These are phyloP conservation scores for Plantago ovata DNA, from an alignment of 257 asterid genomes.

Conservation along the genomic window DNA sequence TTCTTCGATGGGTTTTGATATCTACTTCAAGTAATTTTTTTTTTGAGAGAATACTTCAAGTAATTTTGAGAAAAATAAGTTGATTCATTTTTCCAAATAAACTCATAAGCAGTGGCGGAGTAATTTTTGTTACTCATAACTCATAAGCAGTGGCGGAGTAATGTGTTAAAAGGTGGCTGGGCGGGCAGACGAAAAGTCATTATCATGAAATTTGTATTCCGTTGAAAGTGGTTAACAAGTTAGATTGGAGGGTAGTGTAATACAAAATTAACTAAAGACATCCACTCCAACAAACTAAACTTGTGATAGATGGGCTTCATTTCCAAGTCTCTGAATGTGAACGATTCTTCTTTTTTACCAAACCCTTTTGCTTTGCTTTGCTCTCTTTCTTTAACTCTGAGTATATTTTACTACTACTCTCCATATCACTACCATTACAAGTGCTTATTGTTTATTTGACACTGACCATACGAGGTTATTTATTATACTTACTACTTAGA, in stretches of 20 bases:
- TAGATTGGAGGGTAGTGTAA: conserved; percentile 32
- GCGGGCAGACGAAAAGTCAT: conserved; percentile 40
- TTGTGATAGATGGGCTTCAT: conserved; percentile 22
- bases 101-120: too few relatives aligned
- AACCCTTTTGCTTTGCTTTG: conserved; percentile 21
- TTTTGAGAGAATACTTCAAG: too few relatives aligned
- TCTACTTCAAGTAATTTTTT: too few relatives aligned
- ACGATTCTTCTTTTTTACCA: conserved; percentile 36
- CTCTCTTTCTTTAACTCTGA: conserved; percentile 47
- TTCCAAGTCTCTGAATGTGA: conserved; percentile 29
- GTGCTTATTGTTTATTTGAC: too few relatives aligned
- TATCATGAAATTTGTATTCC: conserved; percentile 28
- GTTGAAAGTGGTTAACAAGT: conserved; percentile 52
- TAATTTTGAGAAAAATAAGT: too few relatives aligned
- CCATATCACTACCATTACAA: background rate
- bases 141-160: too few relatives aligned
- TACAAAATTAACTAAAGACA: conserved; percentile 18
- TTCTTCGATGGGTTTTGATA: too few relatives aligned
- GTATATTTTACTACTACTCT: conserved; percentile 11
- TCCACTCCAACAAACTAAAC: conserved; percentile 28
- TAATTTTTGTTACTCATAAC: too few relatives aligned
- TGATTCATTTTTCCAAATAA: too few relatives aligned
- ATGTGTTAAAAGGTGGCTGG: background rate
- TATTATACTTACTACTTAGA: too few relatives aligned
- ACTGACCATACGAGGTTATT: too few relatives aligned